Conservation (phyloP, 176 grass and related monocot species). For the Rhynchospora pubera region DNA sequence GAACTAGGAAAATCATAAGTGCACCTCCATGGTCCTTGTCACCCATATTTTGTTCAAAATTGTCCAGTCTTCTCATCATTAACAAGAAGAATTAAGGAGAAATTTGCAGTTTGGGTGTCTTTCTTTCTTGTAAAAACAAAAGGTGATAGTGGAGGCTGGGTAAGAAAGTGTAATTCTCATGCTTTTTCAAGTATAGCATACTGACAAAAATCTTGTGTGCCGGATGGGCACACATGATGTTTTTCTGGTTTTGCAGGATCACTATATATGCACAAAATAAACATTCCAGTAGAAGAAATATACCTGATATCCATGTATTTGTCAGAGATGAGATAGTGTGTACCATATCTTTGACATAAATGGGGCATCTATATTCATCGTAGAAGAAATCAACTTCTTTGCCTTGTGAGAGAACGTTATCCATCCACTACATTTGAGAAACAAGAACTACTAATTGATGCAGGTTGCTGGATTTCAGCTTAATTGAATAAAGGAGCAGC, state of each 20-base stretch:
- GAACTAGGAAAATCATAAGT: background rate
- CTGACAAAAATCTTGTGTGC: background rate
- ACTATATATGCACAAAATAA: background rate
- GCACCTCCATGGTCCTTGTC: background rate
- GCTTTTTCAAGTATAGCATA: background rate
- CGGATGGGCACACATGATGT: background rate
- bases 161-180: background rate
- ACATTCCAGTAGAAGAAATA: background rate
- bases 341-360: conserved; percentile 89
- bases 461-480: background rate
- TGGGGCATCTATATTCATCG: conserved; percentile 74
- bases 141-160: no score
- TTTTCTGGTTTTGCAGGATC: conserved; percentile 8
- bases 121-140: background rate
- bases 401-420: conserved; percentile 67
- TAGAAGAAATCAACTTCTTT: conserved; percentile 75
- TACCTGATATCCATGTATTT: conserved; percentile 76
- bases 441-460: background rate
- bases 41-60: background rate
- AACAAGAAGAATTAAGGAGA: background rate
- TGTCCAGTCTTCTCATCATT: background rate
- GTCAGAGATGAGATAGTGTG: conserved; percentile 46
- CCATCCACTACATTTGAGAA: conserved; percentile 81
- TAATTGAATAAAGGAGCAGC: background rate
- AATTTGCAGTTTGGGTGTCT: background rate